Base-by-base conservation (phyloP, 805 yeast species). In the Starmerella stigmatis region DNA sequence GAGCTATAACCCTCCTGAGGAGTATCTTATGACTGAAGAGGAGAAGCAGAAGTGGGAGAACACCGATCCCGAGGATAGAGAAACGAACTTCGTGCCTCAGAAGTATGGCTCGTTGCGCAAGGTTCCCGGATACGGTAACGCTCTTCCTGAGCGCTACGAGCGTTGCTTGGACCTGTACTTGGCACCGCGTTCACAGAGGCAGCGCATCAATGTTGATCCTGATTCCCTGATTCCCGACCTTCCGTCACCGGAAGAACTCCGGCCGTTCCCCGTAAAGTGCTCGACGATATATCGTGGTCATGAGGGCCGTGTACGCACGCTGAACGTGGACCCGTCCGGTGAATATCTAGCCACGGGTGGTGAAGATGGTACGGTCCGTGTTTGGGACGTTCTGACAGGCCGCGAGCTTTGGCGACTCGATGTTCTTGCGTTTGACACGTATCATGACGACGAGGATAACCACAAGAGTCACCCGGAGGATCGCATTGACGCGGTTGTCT, bases 361-460 rank as follows among this genome's bases (percentile, higher is more conserved):
- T 15, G 97, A 92, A 62, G 98, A 92, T 62, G 97, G 97, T 45
- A 75, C 88, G 15, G 88, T 92, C 6, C 75, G 96, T 56, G 73
- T 92, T n/a, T 92, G 98, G 97, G 98, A 92, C 67, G 79, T 86
- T 16, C 67, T 86, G 48, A 85, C 96, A 5, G 98, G 98, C 38
- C 79, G 98, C 65, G 94, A 89, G 69, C 84, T 89, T 42, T 84
- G 76, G 72, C 75, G 76, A 49, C 39, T 58, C 22, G 56, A 60
- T 39, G 54, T 64, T 5, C 53, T 61, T 17, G 53, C 55, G 26
- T 52, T 50, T 7, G 72, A 75, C 43, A 52, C 58, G 12, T 61
- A 61, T 46, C 53, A 50, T 30, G 53, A 51, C 38, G 46, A 41
- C 22, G 46, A 37, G 25, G 57, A 54, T 5, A 53, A 46, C 10